Evolutionary conservation across 129 eudicot species (phyloP), one percentile per base, ranked within the genome.

Genomic region (Artemisia tridentata): DNA sequence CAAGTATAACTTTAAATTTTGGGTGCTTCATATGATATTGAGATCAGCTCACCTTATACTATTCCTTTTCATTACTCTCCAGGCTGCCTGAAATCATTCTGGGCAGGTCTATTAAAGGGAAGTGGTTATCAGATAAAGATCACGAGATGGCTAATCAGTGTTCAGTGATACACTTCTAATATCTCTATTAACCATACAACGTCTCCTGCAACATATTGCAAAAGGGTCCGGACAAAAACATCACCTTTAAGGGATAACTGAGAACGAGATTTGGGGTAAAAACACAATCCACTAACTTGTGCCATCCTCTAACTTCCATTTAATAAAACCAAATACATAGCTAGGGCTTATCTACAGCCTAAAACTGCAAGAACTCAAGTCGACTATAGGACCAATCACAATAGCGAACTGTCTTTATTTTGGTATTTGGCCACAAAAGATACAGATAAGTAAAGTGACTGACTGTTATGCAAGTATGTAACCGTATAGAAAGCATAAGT

Each of bases 1-100:
- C 9, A 14, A 8, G 41, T 43, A 12, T 20, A 38, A 3, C 11
- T 55, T 48, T 49, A 46, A 51, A 17, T n/a, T 29, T 38, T 16
- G 52, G 52, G 51, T 53, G 64, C 41, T 46, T 53, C 53, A 38
- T 54, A 38, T 0, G 52, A 38, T 69, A 69, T 18, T 1, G 27
- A 69, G 74, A 54, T 69, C 38, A 54, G 51, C 48, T 54, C 20
- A 55, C 15, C 50, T 51, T 19, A 11, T 20, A 69, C 52, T 16
- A 16, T 29, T 69, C 63, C 16, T 69, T 69, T 69, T 55, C 14
- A 45, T 55, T 63, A 8, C 31, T 56, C 62, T 56, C 11, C 23
- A 18, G 1, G 12, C 62, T n/a, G 61, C 61, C 61, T 10, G 4
- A 51, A 53, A 13, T 68, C 51, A 21, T 67, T 7, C 45, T 38